Evolutionary conservation across 202 grass and related monocot genomes (phyloP).

Genomic region (Digitaria exilis): DNA sequence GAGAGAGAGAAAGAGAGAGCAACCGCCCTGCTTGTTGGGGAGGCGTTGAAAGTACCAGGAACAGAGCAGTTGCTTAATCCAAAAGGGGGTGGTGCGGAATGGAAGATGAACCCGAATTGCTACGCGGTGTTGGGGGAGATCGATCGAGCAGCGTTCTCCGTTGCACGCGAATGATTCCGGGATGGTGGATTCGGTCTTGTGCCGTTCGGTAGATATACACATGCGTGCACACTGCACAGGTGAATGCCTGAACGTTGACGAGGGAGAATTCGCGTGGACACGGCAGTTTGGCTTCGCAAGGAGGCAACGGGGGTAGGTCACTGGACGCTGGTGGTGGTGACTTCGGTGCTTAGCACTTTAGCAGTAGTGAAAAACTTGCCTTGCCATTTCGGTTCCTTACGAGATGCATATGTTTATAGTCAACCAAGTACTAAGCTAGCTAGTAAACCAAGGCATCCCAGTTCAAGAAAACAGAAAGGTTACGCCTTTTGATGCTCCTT

Average conservation of each 20-base stretch:
- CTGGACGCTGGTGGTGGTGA: neutral
- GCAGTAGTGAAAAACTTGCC: neutral
- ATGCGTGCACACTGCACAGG: neutral
- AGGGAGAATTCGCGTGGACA: neutral
- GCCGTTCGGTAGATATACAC: neutral
- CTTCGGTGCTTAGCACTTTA: constrained; percentile 5
- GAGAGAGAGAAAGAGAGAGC: neutral
- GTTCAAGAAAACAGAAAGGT: neutral
- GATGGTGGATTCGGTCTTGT: neutral
- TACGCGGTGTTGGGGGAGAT: neutral
- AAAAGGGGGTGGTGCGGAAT: no score
- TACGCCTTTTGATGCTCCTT: no score
- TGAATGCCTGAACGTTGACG: constrained; percentile 1
- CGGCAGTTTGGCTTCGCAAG: neutral
- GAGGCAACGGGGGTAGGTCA: neutral
- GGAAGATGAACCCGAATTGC: no score
- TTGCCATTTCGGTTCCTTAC: neutral
- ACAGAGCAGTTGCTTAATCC: neutral
- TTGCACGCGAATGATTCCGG: neutral
- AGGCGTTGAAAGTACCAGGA: neutral
- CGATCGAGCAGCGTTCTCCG: neutral
- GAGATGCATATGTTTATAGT: neutral
- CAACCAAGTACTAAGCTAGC: neutral
- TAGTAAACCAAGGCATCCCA: neutral
- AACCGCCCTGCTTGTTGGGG: neutral